A percentile compares a stretch with the other conserved stretches of the same genome.
Evolutionary conservation across 208 protist species (phyloP).

Genomic region (Leishmania braziliensis): DNA sequence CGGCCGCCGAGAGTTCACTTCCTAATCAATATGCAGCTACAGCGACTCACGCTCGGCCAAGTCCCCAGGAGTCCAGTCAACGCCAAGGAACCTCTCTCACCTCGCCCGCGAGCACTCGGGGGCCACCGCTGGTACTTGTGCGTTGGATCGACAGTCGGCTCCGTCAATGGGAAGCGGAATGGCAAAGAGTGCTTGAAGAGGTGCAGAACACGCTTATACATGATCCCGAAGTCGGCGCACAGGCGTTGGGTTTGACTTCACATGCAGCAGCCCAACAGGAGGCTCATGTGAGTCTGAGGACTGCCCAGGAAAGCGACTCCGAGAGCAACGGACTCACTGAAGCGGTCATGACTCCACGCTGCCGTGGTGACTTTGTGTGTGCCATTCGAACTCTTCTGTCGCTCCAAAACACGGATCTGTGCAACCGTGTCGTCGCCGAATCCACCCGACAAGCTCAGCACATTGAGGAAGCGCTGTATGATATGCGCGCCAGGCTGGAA

Average conservation of each 20-base stretch:
- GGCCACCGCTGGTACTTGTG: slow-evolving; percentile 11
- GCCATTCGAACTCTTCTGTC: not conserved
- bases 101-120: not conserved
- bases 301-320: not conserved
- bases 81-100: not conserved
- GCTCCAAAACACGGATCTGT: not conserved
- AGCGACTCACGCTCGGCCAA: not conserved
- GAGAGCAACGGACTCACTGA: not conserved
- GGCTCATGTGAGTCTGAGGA: not conserved
- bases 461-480: slow-evolving; percentile 21
- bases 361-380: not conserved
- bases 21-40: not conserved
- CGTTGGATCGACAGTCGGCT: slow-evolving; percentile 18
- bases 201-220: slow-evolving; percentile 12
- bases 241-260: not conserved
- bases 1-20: not conserved
- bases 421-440: not conserved
- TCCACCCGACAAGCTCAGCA: not conserved
- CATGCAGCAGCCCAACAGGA: not conserved
- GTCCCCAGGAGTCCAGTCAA: not conserved
- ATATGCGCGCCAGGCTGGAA: slow-evolving; percentile 44
- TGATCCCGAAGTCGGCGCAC: not conserved
- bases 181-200: slow-evolving; percentile 17
- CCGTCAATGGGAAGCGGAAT: slow-evolving; percentile 6
- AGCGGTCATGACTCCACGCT: not conserved